Percentiles rank a stretch among this genome's conserved stretches.
These are phyloP conservation scores for Ustilago trichophora DNA, from an alignment of 1,284 basidiomycete genomes.

Conservation along the genomic window DNA sequence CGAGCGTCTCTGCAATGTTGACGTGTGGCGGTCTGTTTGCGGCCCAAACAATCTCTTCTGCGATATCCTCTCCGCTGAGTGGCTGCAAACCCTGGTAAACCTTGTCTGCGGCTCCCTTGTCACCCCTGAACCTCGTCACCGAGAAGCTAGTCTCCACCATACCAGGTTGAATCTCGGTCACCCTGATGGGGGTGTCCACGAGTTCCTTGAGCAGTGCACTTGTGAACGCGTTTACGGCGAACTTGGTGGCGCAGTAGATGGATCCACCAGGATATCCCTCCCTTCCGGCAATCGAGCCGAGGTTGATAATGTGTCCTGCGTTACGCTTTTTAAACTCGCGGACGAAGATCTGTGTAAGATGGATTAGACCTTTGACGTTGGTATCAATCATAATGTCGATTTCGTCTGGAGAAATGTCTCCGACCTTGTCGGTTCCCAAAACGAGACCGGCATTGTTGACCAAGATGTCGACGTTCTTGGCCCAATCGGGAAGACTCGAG, in stretches of 20 bases:
- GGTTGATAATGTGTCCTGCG: constrained; percentile 90
- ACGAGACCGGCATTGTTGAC: constrained; percentile 75
- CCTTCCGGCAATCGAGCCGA: constrained; percentile 90
- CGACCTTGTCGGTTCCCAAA: constrained; percentile 79
- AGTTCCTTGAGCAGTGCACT: constrained; percentile 82
- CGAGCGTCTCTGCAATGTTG: constrained; percentile 58
- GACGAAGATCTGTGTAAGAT: constrained; percentile 76
- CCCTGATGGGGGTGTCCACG: constrained; percentile 75
- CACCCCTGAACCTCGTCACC: constrained; percentile 53
- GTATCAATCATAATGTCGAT: constrained; percentile 85
- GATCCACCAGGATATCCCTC: constrained; percentile 78
- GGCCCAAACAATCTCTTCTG: constrained; percentile 97
- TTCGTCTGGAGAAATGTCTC: constrained; percentile 78
- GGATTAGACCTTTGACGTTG: constrained; percentile 88
- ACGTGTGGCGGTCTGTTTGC: constrained; percentile 73
- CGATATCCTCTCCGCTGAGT: constrained; percentile 68
- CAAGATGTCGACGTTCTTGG: constrained; percentile 56
- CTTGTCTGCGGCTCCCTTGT: constrained; percentile 51
- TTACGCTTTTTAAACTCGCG: constrained; percentile 85
- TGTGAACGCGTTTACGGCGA: constrained; percentile 88
- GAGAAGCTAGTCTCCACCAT: constrained; percentile 79
- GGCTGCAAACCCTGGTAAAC: constrained; percentile 64
- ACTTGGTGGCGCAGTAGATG: constrained; percentile 73
- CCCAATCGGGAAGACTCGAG: constrained; percentile 58
- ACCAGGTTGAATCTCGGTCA: constrained; percentile 70